Percentiles rank a stretch among this genome's conserved stretches.
phyloP scores from a whole-genome alignment of 1,139 yeast genomes.

The Candida tetrigidarum region DNA sequence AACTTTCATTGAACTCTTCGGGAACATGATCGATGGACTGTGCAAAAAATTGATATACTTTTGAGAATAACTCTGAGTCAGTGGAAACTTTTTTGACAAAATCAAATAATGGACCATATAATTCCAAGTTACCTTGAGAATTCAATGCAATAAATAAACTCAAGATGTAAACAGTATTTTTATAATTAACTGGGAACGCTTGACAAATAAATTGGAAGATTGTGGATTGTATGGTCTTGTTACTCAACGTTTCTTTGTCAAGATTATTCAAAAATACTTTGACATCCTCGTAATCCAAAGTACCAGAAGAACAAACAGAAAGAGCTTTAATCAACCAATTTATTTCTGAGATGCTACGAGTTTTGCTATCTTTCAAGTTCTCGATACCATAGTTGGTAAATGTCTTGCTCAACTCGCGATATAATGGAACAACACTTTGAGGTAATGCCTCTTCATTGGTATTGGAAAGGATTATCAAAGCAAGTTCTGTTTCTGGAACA shows the following conservation, averaged over 20 bases:
- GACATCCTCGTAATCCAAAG: neutral
- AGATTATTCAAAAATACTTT: slow-evolving; percentile 2
- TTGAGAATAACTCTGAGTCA: slow-evolving; percentile 14
- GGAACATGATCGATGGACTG: slow-evolving; percentile 7
- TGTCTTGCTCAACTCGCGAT: slow-evolving; percentile 1
- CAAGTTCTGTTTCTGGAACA: slow-evolving; percentile 21
- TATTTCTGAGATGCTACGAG: neutral
- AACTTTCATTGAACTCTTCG: slow-evolving; percentile 11
- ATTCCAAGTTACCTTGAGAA: neutral
- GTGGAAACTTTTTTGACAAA: slow-evolving; percentile 19
- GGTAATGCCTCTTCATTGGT: slow-evolving; percentile 5
- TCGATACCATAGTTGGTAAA: slow-evolving; percentile 10
- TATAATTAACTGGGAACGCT: slow-evolving; percentile 9
- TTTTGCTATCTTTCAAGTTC: slow-evolving; percentile 1
- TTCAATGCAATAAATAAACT: slow-evolving; percentile 15
- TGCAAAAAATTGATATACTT: slow-evolving; percentile 10
- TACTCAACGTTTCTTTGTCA: neutral
- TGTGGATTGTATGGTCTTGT: slow-evolving; percentile 5
- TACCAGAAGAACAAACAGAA: slow-evolving; percentile 1
- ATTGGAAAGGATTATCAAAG: slow-evolving; percentile 21
- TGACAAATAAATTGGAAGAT: slow-evolving; percentile 15
- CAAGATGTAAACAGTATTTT: slow-evolving; percentile 14
- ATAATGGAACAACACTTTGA: slow-evolving; percentile 1
- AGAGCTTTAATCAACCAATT: slow-evolving; percentile 16
- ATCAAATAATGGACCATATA: slow-evolving; percentile 15